These are phyloP conservation scores for Cryomyces minteri DNA, from an alignment of 495 filamentous ascomycete species.

Conservation along the genomic window DNA sequence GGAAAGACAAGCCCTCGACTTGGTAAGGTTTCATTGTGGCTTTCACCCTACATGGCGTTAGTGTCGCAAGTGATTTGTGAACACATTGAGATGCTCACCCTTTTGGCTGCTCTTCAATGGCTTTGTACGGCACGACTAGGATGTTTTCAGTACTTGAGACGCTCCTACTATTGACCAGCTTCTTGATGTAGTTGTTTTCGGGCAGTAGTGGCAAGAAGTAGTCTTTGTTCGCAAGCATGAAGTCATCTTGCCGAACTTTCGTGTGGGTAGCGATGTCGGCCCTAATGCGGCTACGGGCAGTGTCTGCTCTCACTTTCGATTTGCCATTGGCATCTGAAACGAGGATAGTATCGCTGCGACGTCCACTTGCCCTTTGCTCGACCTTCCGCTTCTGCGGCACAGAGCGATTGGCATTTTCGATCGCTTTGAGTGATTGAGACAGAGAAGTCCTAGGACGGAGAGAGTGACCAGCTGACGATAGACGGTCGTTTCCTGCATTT, in stretches of 20 bases:
- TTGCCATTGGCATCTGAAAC: slow-evolving; percentile 4
- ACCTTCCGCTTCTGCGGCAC: too few relatives aligned
- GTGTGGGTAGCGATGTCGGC: slow-evolving; percentile 28
- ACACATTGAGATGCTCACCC: slow-evolving; percentile 15
- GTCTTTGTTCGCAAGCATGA: slow-evolving; percentile 31
- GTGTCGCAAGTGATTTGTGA: slow-evolving; percentile 6
- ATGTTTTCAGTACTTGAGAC: background rate
- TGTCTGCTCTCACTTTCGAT: slow-evolving; percentile 7
- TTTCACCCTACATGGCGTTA: slow-evolving; percentile 11
- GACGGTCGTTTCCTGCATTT: too few relatives aligned
- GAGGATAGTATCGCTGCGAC: slow-evolving; percentile 1
- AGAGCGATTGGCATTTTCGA: too few relatives aligned
- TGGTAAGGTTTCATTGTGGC: slow-evolving; percentile 46
- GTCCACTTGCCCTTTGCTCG: too few relatives aligned
- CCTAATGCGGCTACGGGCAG: slow-evolving; percentile 23
- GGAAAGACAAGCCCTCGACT: slow-evolving; percentile 39
- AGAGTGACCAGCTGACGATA: too few relatives aligned
- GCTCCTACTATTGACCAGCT: slow-evolving; percentile 15
- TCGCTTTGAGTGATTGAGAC: too few relatives aligned
- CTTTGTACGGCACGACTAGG: slow-evolving; percentile 22
- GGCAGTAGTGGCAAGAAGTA: slow-evolving; percentile 35
- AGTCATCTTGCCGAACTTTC: slow-evolving; percentile 28
- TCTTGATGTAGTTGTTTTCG: slow-evolving; percentile 30
- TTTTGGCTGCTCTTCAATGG: slow-evolving; percentile 28
- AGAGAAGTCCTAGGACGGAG: too few relatives aligned